A percentile compares a stretch with the other conserved stretches of the same genome.
These are phyloP conservation scores for Talaromyces islandicus DNA, from an alignment of 2,329 filamentous ascomycete genomes.

Conservation along the genomic window DNA sequence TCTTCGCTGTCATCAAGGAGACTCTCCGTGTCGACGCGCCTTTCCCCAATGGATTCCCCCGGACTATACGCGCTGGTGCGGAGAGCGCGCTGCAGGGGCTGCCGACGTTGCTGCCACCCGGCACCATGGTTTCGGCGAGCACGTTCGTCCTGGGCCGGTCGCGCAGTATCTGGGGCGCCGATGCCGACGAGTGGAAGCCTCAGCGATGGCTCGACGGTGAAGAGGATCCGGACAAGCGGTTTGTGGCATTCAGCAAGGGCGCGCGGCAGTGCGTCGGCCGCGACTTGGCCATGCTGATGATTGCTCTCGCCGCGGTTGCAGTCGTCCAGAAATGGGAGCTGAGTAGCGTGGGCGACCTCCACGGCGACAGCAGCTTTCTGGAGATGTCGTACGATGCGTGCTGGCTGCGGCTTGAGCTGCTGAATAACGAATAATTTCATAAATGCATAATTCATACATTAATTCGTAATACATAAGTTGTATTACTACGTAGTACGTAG, in stretches of 20 bases:
- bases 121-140: constrained; percentile 16
- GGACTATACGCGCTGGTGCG: constrained; percentile 13
- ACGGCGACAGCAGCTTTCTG: constrained; percentile 13
- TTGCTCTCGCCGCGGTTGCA: constrained; percentile 10
- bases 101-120: constrained; percentile 11
- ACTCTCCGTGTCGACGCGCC: constrained; percentile 12
- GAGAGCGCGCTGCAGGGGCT: constrained; percentile 11
- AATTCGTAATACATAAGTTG: too few relatives aligned
- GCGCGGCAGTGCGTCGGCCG: constrained; percentile 14
- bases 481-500: too few relatives aligned
- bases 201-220: constrained; percentile 15
- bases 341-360: constrained; percentile 9
- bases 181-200: constrained; percentile 14
- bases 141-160: constrained; percentile 16
- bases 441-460: neutral
- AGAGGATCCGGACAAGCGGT: constrained; percentile 13
- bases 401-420: constrained; percentile 3
- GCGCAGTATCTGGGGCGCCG: constrained; percentile 13
- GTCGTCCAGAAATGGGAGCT: constrained; percentile 12
- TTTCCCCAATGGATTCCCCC: constrained; percentile 16
- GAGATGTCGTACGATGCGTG: constrained; percentile 17
- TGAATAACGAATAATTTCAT: neutral
- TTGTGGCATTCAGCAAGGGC: constrained; percentile 16
- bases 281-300: constrained; percentile 13
- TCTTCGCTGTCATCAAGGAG: constrained; percentile 17